These are phyloP conservation scores for Penicilliopsis zonata DNA, from an alignment of 495 filamentous ascomycete species.

Conservation along the genomic window DNA sequence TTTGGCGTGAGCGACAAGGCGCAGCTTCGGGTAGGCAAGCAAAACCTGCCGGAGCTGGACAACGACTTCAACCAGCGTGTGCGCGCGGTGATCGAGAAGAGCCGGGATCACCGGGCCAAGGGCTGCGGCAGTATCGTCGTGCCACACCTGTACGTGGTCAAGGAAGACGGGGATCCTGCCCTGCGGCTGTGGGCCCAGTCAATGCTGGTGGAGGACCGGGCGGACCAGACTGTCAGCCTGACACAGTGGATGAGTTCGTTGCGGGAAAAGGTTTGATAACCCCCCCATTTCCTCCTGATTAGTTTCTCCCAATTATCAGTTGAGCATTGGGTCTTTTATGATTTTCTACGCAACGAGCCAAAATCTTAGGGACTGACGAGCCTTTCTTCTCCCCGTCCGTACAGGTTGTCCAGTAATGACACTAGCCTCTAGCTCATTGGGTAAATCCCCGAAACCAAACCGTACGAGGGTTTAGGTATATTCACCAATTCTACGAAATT, in stretches of 20 bases:
- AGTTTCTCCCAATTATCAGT: slow-evolving; percentile 4
- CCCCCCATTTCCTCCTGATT: slow-evolving; percentile 1
- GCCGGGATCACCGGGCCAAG: slow-evolving; percentile 68
- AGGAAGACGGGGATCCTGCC: slow-evolving; percentile 91
- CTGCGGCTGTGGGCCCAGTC: slow-evolving; percentile 96
- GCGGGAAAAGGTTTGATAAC: slow-evolving; percentile 81
- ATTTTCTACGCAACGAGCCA: too few relatives aligned
- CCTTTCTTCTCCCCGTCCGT: slow-evolving; percentile 6
- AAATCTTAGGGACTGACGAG: slow-evolving; percentile 19
- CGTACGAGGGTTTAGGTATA: too few relatives aligned
- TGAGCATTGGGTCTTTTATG: slow-evolving; percentile 3
- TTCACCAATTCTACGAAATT: too few relatives aligned
- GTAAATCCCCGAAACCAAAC: too few relatives aligned
- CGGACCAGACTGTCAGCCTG: slow-evolving; percentile 85
- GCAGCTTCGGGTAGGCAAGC: slow-evolving; percentile 84
- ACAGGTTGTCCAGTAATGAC: slow-evolving; percentile 23
- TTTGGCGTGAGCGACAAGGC: slow-evolving; percentile 73
- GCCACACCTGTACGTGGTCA: slow-evolving; percentile 85
- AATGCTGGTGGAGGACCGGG: slow-evolving; percentile 86
- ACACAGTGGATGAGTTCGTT: slow-evolving; percentile 85
- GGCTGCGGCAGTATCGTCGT: slow-evolving; percentile 84
- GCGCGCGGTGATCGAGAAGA: slow-evolving; percentile 83
- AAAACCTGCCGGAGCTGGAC: slow-evolving; percentile 69
- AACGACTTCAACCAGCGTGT: slow-evolving; percentile 95
- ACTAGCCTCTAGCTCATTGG: slow-evolving; percentile 7